These are phyloP conservation scores for Ogataea paraovalis DNA, from an alignment of 805 yeast genomes.

Conservation along the genomic window DNA sequence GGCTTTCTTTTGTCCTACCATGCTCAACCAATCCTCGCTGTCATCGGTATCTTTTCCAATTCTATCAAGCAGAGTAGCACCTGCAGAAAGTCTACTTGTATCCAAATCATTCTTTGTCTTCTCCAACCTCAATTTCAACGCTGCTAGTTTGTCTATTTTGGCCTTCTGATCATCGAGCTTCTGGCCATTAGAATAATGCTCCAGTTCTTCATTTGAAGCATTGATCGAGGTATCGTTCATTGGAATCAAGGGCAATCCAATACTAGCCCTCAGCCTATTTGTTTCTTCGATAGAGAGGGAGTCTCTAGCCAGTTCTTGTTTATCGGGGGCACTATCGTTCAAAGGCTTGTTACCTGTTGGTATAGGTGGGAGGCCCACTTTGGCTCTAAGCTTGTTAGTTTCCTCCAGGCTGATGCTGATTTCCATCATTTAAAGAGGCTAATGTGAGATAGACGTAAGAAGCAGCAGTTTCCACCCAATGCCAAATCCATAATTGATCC, in stretches of 20 bases:
- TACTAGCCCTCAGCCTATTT: slow-evolving; percentile 38
- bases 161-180: slow-evolving; percentile 30
- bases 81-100: slow-evolving; percentile 20
- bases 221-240: slow-evolving; percentile 28
- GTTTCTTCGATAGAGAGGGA: neutral
- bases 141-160: slow-evolving; percentile 29
- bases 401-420: slow-evolving; percentile 12
- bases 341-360: slow-evolving; percentile 1
- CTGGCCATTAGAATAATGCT: slow-evolving; percentile 32
- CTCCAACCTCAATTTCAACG: slow-evolving; percentile 12
- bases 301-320: no score
- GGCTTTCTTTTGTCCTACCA: slow-evolving; percentile 20
- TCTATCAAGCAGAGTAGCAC: slow-evolving; percentile 25
- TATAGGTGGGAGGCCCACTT: slow-evolving; percentile 18
- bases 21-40: slow-evolving; percentile 35
- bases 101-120: slow-evolving; percentile 16
- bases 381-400: slow-evolving; percentile 20
- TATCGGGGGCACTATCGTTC: neutral
- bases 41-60: slow-evolving; percentile 26
- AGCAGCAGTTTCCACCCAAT: no score
- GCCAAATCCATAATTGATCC: no score
- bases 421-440: slow-evolving; percentile 7
- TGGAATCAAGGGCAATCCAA: slow-evolving; percentile 45
- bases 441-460: no score
- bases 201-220: slow-evolving; percentile 27